Percentiles rank a stretch among this genome's conserved stretches.
Evolutionary conservation across 345 rosid genomes (phyloP).

Genomic region (Populus davidiana): DNA sequence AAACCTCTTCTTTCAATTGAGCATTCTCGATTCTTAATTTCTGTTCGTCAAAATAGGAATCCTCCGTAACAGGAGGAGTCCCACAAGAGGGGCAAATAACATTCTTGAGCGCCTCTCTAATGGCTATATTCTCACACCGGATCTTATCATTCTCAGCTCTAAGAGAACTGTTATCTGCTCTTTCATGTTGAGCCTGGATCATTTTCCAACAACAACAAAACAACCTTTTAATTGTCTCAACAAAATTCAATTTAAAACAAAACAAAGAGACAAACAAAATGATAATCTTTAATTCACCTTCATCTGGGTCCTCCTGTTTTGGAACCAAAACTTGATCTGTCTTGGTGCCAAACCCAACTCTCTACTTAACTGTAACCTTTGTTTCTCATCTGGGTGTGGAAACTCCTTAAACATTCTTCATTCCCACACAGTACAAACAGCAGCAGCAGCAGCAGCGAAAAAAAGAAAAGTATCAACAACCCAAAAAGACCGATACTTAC

Average conservation of each 20-base stretch:
- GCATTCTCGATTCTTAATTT: slow-evolving; percentile 81
- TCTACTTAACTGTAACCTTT: slow-evolving; percentile 73
- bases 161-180: slow-evolving; percentile 76
- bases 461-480: background rate
- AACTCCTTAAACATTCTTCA: slow-evolving; percentile 89
- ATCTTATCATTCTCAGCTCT: slow-evolving; percentile 89
- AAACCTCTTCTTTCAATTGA: slow-evolving; percentile 89
- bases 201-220: slow-evolving; percentile 2
- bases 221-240: background rate
- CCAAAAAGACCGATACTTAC: background rate
- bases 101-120: slow-evolving; percentile 85
- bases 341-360: slow-evolving; percentile 89
- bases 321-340: slow-evolving; percentile 99
- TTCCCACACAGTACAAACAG: slow-evolving; percentile 5
- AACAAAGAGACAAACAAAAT: background rate
- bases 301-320: slow-evolving; percentile 95
- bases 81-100: slow-evolving; percentile 95
- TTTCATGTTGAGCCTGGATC: slow-evolving; percentile 80
- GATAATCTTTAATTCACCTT: slow-evolving; percentile 44
- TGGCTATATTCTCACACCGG: slow-evolving; percentile 93
- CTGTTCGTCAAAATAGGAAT: slow-evolving; percentile 83
- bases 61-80: slow-evolving; percentile 73
- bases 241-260: background rate
- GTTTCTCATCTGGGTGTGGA: slow-evolving; percentile 99
- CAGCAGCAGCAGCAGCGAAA: background rate